phyloP scores from a whole-genome alignment of 2,329 filamentous ascomycete species.

The Penicillium thymicola region DNA sequence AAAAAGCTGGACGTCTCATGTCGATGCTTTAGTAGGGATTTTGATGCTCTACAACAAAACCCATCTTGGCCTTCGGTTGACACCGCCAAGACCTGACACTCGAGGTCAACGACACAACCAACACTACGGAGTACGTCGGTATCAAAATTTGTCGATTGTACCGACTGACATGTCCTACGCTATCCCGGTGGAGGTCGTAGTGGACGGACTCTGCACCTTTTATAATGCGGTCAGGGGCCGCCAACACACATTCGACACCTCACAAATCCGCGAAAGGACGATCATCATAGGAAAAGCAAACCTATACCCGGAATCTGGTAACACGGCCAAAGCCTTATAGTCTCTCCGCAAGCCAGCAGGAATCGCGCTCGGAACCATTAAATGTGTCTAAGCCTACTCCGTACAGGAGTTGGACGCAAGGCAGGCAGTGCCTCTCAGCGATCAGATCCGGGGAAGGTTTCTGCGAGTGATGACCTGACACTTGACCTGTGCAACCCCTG shows the following conservation, averaged over 20 bases:
- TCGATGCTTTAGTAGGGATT: neutral
- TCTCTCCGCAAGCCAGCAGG: neutral
- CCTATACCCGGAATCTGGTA: neutral
- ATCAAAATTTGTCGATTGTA: neutral
- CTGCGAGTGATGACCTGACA: slow-evolving; percentile 21
- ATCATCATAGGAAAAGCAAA: neutral
- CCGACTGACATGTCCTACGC: neutral
- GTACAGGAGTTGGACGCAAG: slow-evolving; percentile 13
- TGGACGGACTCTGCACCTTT: neutral
- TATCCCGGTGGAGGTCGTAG: neutral
- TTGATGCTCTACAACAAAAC: neutral
- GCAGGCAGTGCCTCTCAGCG: neutral
- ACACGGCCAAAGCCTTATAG: neutral
- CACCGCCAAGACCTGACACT: neutral
- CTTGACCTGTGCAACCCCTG: slow-evolving; percentile 17
- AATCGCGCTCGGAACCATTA: neutral
- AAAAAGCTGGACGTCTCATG: no score
- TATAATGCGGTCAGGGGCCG: slow-evolving; percentile 4
- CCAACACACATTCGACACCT: slow-evolving; percentile 2
- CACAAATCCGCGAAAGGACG: slow-evolving; percentile 7
- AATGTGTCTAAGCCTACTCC: neutral
- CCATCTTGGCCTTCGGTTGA: neutral
- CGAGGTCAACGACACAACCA: slow-evolving; percentile 5
- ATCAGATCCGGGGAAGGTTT: slow-evolving; percentile 19
- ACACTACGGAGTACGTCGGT: neutral